phyloP scores from a whole-genome alignment of 768 basidiomycete species.

The Fibroporia radiculosa region DNA sequence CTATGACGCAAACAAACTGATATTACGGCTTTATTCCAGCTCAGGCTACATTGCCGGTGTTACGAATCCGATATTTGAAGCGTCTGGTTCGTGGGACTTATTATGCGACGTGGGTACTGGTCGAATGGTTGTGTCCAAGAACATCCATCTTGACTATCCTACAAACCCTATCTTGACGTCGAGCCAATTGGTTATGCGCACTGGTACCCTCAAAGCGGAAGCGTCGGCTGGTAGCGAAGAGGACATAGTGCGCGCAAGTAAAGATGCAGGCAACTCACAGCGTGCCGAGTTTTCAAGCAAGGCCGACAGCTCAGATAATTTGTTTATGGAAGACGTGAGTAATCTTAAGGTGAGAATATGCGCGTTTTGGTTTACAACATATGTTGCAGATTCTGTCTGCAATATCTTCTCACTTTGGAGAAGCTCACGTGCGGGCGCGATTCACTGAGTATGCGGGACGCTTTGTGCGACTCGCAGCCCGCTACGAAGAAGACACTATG shows the following conservation, averaged over 20 bases:
- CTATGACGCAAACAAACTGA: too few relatives aligned
- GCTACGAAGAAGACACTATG: slow-evolving; percentile 78
- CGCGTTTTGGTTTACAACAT: neutral
- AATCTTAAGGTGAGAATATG: neutral
- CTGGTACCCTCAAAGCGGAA: slow-evolving; percentile 61
- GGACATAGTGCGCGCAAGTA: slow-evolving; percentile 53
- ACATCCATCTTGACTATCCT: slow-evolving; percentile 52
- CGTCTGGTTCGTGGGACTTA: slow-evolving; percentile 84
- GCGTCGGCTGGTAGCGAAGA: slow-evolving; percentile 57
- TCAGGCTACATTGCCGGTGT: slow-evolving; percentile 96
- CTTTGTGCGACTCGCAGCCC: slow-evolving; percentile 83
- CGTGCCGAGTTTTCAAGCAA: slow-evolving; percentile 51
- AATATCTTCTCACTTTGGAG: slow-evolving; percentile 89
- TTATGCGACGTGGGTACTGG: slow-evolving; percentile 87
- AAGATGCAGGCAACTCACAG: slow-evolving; percentile 36
- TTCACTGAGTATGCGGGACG: slow-evolving; percentile 85
- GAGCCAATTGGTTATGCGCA: slow-evolving; percentile 40
- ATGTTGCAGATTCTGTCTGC: slow-evolving; percentile 64
- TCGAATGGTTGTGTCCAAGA: slow-evolving; percentile 80
- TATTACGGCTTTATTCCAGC: too few relatives aligned
- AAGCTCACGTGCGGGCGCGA: slow-evolving; percentile 76
- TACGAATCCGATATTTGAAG: slow-evolving; percentile 93
- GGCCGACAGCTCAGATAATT: slow-evolving; percentile 60
- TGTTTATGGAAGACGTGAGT: slow-evolving; percentile 93
- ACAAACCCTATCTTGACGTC: slow-evolving; percentile 24